Conservation (phyloP, 2,329 filamentous ascomycete species). For the Colletotrichum salicis region DNA sequence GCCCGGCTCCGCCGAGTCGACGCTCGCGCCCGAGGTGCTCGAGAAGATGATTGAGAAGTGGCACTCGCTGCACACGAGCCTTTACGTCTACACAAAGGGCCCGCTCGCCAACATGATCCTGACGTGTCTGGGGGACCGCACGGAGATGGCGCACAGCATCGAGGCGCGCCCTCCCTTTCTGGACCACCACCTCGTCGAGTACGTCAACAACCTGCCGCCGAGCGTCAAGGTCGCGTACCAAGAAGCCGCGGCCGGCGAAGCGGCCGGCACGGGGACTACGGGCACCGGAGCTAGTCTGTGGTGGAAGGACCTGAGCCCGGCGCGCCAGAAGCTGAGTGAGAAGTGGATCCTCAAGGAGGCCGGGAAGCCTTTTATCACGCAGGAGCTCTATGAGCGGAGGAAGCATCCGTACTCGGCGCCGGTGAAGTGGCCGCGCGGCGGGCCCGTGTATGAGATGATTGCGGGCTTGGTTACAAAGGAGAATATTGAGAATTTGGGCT, state of each 20-base stretch:
- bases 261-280: background rate
- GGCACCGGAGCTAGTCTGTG: constrained; percentile 53
- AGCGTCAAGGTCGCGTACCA: constrained; percentile 41
- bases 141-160: constrained; percentile 50
- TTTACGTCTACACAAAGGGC: constrained; percentile 42
- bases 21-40: constrained; percentile 34
- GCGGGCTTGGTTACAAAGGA: constrained; percentile 46
- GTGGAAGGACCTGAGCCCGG: constrained; percentile 31
- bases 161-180: constrained; percentile 50
- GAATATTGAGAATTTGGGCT: constrained; percentile 51
- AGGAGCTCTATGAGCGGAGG: constrained; percentile 60
- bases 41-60: constrained; percentile 42
- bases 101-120: constrained; percentile 43
- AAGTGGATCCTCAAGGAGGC: constrained; percentile 64
- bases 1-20: constrained; percentile 10
- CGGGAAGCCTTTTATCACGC: constrained; percentile 48
- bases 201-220: constrained; percentile 44
- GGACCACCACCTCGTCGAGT: constrained; percentile 46
- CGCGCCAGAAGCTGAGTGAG: constrained; percentile 48
- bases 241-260: background rate
- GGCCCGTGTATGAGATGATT: constrained; percentile 53
- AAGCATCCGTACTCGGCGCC: constrained; percentile 64
- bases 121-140: constrained; percentile 45
- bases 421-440: constrained; percentile 49
- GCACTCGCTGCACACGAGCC: constrained; percentile 43